Evolutionary conservation across 2,329 filamentous ascomycete genomes (phyloP).

Genomic region (Cadophora luteo-olivacea): DNA sequence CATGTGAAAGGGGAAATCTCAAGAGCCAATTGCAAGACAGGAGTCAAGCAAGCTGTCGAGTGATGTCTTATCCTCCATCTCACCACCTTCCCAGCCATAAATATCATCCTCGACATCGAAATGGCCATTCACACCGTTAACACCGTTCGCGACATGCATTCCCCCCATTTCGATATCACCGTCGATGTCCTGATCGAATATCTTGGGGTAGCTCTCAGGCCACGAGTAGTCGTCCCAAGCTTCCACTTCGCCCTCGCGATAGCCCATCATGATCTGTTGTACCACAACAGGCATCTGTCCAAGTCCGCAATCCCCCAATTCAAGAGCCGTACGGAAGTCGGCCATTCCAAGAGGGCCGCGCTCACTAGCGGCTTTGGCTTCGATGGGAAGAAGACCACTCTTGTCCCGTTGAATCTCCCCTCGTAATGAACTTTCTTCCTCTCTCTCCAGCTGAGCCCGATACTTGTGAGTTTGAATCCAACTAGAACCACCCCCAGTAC

Average conservation of each 20-base stretch:
- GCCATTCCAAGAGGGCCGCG: conserved; percentile 76
- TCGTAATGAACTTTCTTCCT: conserved; percentile 75
- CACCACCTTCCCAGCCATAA: conserved; percentile 67
- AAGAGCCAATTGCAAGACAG: conserved; percentile 43
- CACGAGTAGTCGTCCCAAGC: conserved; percentile 64
- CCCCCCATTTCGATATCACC: conserved; percentile 46
- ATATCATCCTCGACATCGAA: conserved; percentile 64
- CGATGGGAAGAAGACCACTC: conserved; percentile 79
- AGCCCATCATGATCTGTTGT: conserved; percentile 72
- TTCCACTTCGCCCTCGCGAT: conserved; percentile 79
- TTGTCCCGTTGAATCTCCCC: conserved; percentile 79
- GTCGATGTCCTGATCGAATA: conserved; percentile 45
- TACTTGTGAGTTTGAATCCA: conserved; percentile 85
- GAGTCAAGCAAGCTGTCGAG: conserved; percentile 60
- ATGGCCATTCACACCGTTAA: conserved; percentile 59
- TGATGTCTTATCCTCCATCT: conserved; percentile 55
- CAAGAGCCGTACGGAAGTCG: conserved; percentile 78
- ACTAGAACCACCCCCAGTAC: conserved; percentile 68
- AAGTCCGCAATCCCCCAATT: conserved; percentile 77
- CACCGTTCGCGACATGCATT: conserved; percentile 46
- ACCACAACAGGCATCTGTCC: conserved; percentile 79
- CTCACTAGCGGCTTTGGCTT: conserved; percentile 77
- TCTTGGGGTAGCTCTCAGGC: conserved; percentile 42
- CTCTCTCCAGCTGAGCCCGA: conserved; percentile 73
- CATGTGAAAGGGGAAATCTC: neutral